These are phyloP conservation scores for Cercospora beticola DNA, from an alignment of 2,329 filamentous ascomycete genomes.

Conservation along the genomic window DNA sequence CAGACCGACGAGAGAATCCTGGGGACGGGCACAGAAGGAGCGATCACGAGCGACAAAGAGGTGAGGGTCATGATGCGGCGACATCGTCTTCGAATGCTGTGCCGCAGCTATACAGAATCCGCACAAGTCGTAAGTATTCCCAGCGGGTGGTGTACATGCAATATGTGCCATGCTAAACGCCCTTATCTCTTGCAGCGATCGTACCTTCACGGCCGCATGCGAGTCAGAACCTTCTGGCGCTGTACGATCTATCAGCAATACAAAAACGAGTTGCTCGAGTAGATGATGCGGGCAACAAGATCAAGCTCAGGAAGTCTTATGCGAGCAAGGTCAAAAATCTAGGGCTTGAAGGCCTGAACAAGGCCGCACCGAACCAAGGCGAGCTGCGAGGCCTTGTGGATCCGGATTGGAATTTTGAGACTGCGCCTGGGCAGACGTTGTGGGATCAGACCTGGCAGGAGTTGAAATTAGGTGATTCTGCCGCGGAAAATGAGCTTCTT, in stretches of 20 bases:
- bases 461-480: conserved; percentile 41
- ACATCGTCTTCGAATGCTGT: conserved; percentile 2
- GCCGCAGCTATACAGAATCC: conserved; percentile 32
- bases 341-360: conserved; percentile 51
- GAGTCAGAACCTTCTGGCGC: conserved; percentile 58
- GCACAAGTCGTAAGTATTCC: conserved; percentile 36
- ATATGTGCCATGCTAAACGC: conserved; percentile 39
- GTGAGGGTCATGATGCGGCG: background rate
- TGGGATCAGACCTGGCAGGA: conserved; percentile 41
- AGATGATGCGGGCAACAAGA: conserved; percentile 66
- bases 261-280: conserved; percentile 59
- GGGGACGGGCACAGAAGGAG: conserved; percentile 43
- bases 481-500: conserved; percentile 34
- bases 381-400: conserved; percentile 40
- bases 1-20: conserved; percentile 28
- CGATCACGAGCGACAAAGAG: conserved; percentile 49
- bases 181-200: conserved; percentile 41
- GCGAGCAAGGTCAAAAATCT: conserved; percentile 54
- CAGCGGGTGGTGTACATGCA: conserved; percentile 25
- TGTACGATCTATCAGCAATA: conserved; percentile 58
- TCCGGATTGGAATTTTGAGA: conserved; percentile 31
- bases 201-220: conserved; percentile 55
- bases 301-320: conserved; percentile 60
- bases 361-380: conserved; percentile 43
- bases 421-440: conserved; percentile 12